Evolutionary conservation across 345 rosid species (phyloP).

Genomic region (Rhizophora mangle): DNA sequence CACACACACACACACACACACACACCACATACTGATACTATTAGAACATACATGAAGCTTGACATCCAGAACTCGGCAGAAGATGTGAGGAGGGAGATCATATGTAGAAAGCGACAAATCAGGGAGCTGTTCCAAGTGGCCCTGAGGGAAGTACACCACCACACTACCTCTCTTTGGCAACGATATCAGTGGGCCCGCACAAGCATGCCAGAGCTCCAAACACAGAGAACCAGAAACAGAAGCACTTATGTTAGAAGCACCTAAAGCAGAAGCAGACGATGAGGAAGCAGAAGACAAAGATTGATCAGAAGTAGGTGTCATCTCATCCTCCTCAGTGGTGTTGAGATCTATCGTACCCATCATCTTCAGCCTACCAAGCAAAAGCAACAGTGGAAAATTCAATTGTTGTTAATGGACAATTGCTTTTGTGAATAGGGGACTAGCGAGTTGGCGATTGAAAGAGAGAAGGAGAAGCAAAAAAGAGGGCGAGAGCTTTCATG

Average conservation of each 20-base stretch:
- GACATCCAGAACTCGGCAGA: conserved; percentile 92
- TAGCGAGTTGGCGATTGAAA: not conserved
- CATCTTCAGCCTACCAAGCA: conserved; percentile 35
- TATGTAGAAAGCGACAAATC: conserved; percentile 58
- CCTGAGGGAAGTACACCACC: conserved; percentile 92
- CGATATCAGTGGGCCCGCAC: conserved; percentile 96
- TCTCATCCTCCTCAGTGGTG: conserved; percentile 81
- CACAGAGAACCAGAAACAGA: conserved; percentile 48
- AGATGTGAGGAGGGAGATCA: conserved; percentile 70
- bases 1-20: not conserved
- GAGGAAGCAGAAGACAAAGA: conserved; percentile 56
- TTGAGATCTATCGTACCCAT: conserved; percentile 94
- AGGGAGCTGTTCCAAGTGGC: conserved; percentile 81
- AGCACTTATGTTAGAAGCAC: conserved; percentile 32
- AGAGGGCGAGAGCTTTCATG: conserved; percentile 33
- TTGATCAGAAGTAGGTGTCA: conserved; percentile 51
- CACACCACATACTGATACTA: not conserved
- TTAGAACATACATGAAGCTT: conserved; percentile 73
- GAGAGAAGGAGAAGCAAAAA: not conserved
- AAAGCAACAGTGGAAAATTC: not conserved
- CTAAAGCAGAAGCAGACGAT: conserved; percentile 46
- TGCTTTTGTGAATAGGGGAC: not conserved
- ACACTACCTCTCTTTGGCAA: conserved; percentile 78
- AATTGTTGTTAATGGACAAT: not conserved
- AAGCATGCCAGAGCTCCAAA: conserved; percentile 97